These are phyloP conservation scores for Bipolaris oryzae DNA, from an alignment of 2,329 filamentous ascomycete genomes.

Conservation along the genomic window DNA sequence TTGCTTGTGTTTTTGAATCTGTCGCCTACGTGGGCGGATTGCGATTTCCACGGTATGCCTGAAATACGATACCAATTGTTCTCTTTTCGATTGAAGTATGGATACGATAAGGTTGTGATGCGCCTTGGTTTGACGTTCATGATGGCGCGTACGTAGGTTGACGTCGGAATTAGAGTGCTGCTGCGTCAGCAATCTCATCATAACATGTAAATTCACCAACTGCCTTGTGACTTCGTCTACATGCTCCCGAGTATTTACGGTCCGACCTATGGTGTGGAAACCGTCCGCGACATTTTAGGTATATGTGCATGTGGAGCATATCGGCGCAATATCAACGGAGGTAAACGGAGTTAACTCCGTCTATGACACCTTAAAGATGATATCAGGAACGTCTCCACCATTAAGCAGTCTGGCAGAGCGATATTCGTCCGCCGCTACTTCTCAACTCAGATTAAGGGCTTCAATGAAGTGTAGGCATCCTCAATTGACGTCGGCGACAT, in stretches of 20 bases:
- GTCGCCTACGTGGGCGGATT: neutral
- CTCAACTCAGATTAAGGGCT: neutral
- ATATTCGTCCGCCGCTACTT: neutral
- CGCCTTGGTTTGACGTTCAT: neutral
- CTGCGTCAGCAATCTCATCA: neutral
- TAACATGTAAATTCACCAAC: neutral
- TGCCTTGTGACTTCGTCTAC: no score
- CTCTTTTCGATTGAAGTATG: neutral
- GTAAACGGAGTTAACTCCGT: neutral
- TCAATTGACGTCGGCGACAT: neutral
- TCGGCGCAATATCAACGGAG: neutral
- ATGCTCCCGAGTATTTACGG: no score
- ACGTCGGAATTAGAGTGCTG: neutral
- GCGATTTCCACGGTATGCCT: neutral
- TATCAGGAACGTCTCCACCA: neutral
- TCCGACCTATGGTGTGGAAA: no score
- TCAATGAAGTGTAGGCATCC: neutral
- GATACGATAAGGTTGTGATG: neutral
- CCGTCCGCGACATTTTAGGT: no score
- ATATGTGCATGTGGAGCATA: neutral
- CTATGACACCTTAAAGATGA: neutral
- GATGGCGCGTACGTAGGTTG: neutral
- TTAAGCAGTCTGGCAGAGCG: no score
- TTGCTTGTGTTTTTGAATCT: constrained; percentile 10
- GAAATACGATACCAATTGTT: constrained; percentile 8